phyloP scores from a whole-genome alignment of 2,329 filamentous ascomycete species.

The Aspergillus nomiae region DNA sequence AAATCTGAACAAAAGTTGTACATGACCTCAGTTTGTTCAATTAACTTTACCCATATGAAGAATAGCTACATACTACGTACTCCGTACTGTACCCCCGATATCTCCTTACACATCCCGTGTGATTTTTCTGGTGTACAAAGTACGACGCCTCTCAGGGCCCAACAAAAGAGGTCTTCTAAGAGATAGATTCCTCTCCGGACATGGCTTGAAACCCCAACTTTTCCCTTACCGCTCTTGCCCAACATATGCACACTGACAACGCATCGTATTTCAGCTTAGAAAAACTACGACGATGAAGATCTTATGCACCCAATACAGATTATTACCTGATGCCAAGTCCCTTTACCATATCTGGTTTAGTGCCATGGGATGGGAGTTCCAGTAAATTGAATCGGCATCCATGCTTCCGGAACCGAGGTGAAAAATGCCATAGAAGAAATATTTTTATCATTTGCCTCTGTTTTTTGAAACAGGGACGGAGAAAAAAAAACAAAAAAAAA shows the following conservation, averaged over 20 bases:
- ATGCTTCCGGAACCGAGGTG: neutral
- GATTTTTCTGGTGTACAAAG: neutral
- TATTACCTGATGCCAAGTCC: conserved; percentile 2
- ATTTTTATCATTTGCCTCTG: neutral
- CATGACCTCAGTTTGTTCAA: neutral
- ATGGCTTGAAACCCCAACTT: neutral
- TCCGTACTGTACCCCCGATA: neutral
- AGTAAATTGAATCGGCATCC: neutral
- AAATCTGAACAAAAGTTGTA: neutral
- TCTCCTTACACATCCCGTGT: neutral
- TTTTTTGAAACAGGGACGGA: neutral
- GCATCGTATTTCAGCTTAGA: neutral
- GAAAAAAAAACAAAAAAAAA: neutral
- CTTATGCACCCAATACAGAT: neutral
- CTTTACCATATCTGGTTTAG: neutral
- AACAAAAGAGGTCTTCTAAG: neutral
- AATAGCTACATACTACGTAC: neutral
- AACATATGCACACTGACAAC: neutral
- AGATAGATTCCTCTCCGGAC: neutral
- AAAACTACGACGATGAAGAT: neutral
- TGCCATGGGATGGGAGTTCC: neutral
- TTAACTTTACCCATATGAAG: neutral
- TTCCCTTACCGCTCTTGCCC: neutral
- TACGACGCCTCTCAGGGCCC: neutral
- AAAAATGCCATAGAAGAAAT: neutral